Evolutionary conservation across 768 basidiomycete species (phyloP), one percentile per base, ranked within the genome.

Genomic region (Phlebiopsis gigantea): DNA sequence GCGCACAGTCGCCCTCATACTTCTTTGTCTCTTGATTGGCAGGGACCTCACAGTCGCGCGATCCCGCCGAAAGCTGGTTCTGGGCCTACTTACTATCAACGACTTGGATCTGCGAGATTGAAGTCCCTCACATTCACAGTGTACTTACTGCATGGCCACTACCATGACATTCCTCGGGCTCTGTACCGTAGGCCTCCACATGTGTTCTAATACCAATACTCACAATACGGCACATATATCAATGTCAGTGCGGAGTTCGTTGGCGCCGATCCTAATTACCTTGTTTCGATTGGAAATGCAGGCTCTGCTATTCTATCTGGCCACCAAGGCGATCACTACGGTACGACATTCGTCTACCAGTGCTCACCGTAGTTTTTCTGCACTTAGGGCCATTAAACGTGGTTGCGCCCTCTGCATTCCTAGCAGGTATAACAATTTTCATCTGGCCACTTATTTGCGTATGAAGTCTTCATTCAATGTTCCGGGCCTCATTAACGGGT

Each of bases 371-470:
- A n/a, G n/a, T n/a, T n/a, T n/a, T n/a, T n/a, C n/a, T n/a, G n/a
- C n/a, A n/a, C n/a, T n/a, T n/a, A n/a, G n/a, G 90, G 12, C 67
- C 81, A 0, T 72, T 90, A 60, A 91, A 86, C 60, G 72, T 87
- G 28, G 84, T 90, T 76, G 78, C 77, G 9, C 85, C 88, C 0
- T 81, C 83, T 30, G 84, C 81, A 0, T 55, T 76, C 17, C 41
- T 79, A 0, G 81, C 84, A 0, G 85, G 78, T 0, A 67, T 82
- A 25, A 63, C 85, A 44, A 88, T 88, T 0, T 83, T 83, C 61
- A 73, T 73, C 5, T 93, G 90, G n/a, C 90, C 90, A 90, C 1
- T 85, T 81, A n/a, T 65, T 77, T 78, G 0, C 69, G 63, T 39
- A 75, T 65, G 25, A 62, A 78, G 51, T 72, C 66, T 0, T 71